phyloP scores from a whole-genome alignment of 441 rosid species.

The Erodium trifolium region DNA sequence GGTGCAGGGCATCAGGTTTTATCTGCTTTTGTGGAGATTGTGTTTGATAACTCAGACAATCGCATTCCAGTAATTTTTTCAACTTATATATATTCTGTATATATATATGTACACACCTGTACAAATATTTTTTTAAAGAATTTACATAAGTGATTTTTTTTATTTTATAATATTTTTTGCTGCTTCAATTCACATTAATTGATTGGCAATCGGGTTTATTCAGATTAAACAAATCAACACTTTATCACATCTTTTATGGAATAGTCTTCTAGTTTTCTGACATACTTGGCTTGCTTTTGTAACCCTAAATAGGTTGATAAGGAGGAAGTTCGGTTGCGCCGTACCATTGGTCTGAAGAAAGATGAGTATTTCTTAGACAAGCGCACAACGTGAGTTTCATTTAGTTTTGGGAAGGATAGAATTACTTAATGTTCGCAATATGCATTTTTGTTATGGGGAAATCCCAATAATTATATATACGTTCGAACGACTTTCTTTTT shows the following conservation, averaged over 20 bases:
- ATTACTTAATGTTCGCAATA: too few species aligned
- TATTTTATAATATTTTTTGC: too few species aligned
- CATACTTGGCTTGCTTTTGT: slow-evolving; percentile 22
- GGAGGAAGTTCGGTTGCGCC: slow-evolving; percentile 87
- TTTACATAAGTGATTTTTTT: neutral
- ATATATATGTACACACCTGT: neutral
- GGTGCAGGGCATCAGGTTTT: slow-evolving; percentile 97
- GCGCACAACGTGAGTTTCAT: slow-evolving; percentile 55
- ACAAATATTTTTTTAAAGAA: neutral
- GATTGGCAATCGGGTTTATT: neutral
- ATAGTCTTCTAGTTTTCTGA: slow-evolving; percentile 10
- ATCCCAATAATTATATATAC: too few species aligned
- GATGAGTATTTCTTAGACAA: slow-evolving; percentile 93
- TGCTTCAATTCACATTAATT: too few species aligned
- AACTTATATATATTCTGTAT: neutral
- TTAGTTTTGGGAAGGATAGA: neutral
- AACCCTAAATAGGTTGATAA: slow-evolving; percentile 67
- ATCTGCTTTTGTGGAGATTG: slow-evolving; percentile 95
- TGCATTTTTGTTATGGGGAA: too few species aligned
- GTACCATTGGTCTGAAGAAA: slow-evolving; percentile 82
- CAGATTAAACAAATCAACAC: neutral
- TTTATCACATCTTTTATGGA: slow-evolving; percentile 10
- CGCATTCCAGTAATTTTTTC: slow-evolving; percentile 62
- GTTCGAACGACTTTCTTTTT: too few species aligned
- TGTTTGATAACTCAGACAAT: slow-evolving; percentile 87